Base-by-base conservation (phyloP, 164 flowering plant species). In the Vitis rupestris region DNA sequence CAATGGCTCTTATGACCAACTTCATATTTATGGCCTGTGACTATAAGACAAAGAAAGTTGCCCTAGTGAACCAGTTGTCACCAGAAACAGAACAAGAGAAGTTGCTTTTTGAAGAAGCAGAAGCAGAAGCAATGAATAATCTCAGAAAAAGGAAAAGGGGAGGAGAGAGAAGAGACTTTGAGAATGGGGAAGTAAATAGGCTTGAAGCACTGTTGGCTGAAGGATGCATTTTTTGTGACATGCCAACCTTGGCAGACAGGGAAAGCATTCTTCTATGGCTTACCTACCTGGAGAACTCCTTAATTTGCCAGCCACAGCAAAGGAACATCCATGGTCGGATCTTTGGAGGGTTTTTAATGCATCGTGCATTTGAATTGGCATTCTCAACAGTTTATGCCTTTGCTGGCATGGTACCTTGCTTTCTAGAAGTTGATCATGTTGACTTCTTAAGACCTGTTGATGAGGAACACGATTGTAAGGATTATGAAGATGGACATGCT, bases 11-110 rank as follows among this genome's bases (percentile, higher is more conserved):
- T 51, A 83, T 89, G 50, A 97, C 97, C 57, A 90, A 92, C 76
- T 94, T 94, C 84, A 94, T 90, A 59, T 92, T 94, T 61, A 97
- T 92, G 61, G 99, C 99, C 54, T 95, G 95, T 72, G 99, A 94
- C 78, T 94, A 88, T 23, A 87, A 90, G 85, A 92, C 91, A 8
- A 83, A 85, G 55, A 92, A 92, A 76, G 88, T 95, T 69, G 97
- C 99, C 69, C 93, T 87, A 5, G 97, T 92, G 51, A 94, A 94
- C 67, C 87, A 88, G 67, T 77, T 94, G 17, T 75, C 79, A 12
- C 95, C 99, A 5, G 84, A 89, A 79, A 88, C 94, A 55, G 91
- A 94, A 53, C 70, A 52, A 50, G 99, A 94, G 75, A 88, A 84
- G 73, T 62, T 59, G 76, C 89, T 91, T 53, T 82, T 78, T 67